Evolutionary conservation across 2,329 filamentous ascomycete species (phyloP).

Genomic region (Cercospora berteroae): DNA sequence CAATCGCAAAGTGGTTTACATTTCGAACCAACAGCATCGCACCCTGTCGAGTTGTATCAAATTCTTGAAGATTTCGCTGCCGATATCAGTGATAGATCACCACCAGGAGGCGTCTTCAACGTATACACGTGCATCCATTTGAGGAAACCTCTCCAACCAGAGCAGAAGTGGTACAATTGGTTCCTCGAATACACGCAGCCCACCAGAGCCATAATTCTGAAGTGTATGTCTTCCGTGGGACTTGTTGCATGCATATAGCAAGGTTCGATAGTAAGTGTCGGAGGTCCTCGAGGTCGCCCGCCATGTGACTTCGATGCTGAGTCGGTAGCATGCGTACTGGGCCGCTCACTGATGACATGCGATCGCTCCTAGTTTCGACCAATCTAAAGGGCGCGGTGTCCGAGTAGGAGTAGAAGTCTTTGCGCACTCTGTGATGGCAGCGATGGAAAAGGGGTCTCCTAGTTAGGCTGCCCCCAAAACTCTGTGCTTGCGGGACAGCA

Average conservation of each 20-base stretch:
- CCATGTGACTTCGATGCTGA: background rate
- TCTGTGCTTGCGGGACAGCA: background rate
- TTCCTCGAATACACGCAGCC: background rate
- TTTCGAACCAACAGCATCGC: background rate
- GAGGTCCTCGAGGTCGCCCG: background rate
- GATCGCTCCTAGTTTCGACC: background rate
- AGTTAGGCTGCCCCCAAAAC: background rate
- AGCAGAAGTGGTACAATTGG: background rate
- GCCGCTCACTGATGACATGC: background rate
- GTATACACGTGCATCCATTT: background rate
- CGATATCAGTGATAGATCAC: background rate
- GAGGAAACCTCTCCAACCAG: background rate
- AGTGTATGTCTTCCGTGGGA: background rate
- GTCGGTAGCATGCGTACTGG: background rate
- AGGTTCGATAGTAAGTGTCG: background rate
- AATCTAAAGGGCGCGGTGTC: background rate
- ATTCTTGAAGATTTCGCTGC: no score
- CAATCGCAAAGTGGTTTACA: background rate
- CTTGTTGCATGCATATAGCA: background rate
- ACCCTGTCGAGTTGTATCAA: background rate
- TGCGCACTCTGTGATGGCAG: background rate
- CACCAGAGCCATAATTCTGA: background rate
- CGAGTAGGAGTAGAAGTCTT: background rate
- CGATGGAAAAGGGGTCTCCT: background rate
- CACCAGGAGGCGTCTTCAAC: no score